phyloP scores from a whole-genome alignment of 768 basidiomycete species.

The Hypholoma fasciculare region DNA sequence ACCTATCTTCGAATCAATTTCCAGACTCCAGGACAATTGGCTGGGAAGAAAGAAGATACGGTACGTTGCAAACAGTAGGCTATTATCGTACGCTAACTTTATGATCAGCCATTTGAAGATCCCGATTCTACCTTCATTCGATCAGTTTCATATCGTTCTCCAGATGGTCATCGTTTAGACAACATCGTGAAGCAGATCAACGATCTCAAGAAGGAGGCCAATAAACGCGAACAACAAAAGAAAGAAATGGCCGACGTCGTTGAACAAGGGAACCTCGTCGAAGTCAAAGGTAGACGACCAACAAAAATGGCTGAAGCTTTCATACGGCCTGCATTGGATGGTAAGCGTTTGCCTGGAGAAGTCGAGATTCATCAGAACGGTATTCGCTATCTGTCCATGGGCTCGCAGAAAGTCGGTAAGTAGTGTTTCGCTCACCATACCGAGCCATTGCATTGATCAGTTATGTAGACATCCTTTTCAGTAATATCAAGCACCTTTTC shows the following conservation, averaged over 20 bases:
- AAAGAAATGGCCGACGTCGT: slow-evolving; percentile 98
- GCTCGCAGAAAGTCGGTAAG: slow-evolving; percentile 89
- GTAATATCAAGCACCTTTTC: slow-evolving; percentile 97
- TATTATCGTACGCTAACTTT: background rate
- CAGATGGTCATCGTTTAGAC: slow-evolving; percentile 88
- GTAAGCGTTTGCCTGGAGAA: slow-evolving; percentile 94
- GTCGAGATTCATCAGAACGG: slow-evolving; percentile 98
- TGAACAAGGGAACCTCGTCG: slow-evolving; percentile 88
- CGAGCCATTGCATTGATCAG: background rate
- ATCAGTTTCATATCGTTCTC: slow-evolving; percentile 90
- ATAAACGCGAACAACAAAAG: slow-evolving; percentile 96
- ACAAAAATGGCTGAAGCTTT: slow-evolving; percentile 89
- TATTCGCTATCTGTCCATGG: slow-evolving; percentile 86
- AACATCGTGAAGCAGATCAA: slow-evolving; percentile 89
- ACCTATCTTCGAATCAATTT: slow-evolving; percentile 97
- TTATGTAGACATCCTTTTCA: slow-evolving; percentile 82
- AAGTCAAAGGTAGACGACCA: slow-evolving; percentile 87
- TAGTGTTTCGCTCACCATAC: slow-evolving; percentile 3
- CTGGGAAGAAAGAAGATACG: slow-evolving; percentile 98
- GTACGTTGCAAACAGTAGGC: slow-evolving; percentile 36
- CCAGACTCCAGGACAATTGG: slow-evolving; percentile 95
- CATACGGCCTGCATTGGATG: slow-evolving; percentile 90
- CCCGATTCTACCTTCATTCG: slow-evolving; percentile 96
- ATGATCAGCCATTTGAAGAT: slow-evolving; percentile 85
- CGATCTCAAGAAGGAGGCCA: slow-evolving; percentile 93